phyloP scores from a whole-genome alignment of 108 stramenopile species.

The Cylindrotheca fusiformis region DNA sequence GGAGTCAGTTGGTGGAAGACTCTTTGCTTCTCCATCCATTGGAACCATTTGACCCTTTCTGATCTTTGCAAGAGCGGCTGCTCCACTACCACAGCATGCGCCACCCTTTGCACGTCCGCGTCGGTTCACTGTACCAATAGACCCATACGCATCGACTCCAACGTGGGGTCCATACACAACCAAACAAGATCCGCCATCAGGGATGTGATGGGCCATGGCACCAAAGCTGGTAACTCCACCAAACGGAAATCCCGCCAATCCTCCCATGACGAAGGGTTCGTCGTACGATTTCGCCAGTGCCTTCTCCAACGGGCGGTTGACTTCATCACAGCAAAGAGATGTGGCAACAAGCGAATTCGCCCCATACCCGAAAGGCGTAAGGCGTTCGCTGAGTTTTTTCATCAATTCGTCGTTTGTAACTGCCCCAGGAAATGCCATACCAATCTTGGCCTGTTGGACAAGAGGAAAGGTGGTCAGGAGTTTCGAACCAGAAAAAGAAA shows the following conservation, averaged over 20 bases:
- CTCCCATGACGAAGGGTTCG: constrained; percentile 61
- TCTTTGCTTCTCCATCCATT: neutral
- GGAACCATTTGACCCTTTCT: constrained; percentile 36
- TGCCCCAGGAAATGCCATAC: constrained; percentile 34
- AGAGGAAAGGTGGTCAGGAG: neutral
- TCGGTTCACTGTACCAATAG: constrained; percentile 58
- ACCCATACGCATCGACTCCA: constrained; percentile 46
- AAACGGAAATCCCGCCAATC: constrained; percentile 67
- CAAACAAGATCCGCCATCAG: constrained; percentile 57
- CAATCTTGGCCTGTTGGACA: constrained; percentile 25
- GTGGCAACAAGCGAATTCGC: constrained; percentile 35
- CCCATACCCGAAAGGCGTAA: constrained; percentile 34
- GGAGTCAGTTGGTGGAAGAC: constrained; percentile 24
- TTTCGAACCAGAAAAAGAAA: neutral
- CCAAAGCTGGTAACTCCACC: constrained; percentile 66
- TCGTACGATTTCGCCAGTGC: constrained; percentile 39
- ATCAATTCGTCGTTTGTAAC: constrained; percentile 39
- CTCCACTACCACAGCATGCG: constrained; percentile 60
- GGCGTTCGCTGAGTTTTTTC: constrained; percentile 5
- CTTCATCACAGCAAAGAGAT: constrained; percentile 65
- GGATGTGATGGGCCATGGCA: constrained; percentile 70
- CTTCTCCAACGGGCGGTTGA: constrained; percentile 55
- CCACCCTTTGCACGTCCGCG: constrained; percentile 43
- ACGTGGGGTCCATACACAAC: constrained; percentile 69
- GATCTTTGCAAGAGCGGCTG: constrained; percentile 44